phyloP scores from a whole-genome alignment of 257 asterid genomes.

The Osmanthus fragrans region DNA sequence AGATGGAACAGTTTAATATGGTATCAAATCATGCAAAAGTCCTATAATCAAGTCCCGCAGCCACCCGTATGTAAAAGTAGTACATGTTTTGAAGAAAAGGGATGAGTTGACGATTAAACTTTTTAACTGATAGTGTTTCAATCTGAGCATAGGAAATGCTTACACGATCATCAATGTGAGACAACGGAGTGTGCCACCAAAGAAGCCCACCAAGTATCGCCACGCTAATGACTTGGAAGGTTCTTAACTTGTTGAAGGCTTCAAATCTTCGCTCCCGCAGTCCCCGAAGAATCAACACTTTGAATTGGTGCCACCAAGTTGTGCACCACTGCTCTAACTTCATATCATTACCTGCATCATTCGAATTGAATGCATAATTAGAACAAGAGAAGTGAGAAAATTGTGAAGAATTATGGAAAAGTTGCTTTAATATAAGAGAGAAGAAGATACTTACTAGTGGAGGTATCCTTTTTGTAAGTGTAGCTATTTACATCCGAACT shows the following conservation, averaged over 20 bases:
- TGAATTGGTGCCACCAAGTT: conserved; percentile 86
- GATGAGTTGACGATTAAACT: no score
- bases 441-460: conserved; percentile 50
- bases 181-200: conserved; percentile 95
- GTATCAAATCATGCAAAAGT: no score
- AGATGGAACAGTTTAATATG: no score
- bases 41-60: no score
- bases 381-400: conserved; percentile 4
- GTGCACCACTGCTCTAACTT: conserved; percentile 83
- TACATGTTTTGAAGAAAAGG: no score
- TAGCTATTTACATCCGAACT: conserved; percentile 51
- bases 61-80: no score
- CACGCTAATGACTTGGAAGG: conserved; percentile 90
- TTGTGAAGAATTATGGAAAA: not conserved
- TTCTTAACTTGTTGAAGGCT: conserved; percentile 79
- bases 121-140: conserved; percentile 14
- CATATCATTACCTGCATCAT: conserved; percentile 44
- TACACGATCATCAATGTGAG: conserved; percentile 94
- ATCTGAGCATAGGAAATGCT: conserved; percentile 28
- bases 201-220: conserved; percentile 91
- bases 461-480: conserved; percentile 46
- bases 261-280: conserved; percentile 82
- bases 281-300: conserved; percentile 76
- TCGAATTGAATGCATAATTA: conserved; percentile 6
- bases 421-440: not conserved